Percentiles rank a stretch among this genome's conserved stretches.
phyloP scores from a whole-genome alignment of 1,284 basidiomycete species.

The Cystobasidiaceae sp. region DNA sequence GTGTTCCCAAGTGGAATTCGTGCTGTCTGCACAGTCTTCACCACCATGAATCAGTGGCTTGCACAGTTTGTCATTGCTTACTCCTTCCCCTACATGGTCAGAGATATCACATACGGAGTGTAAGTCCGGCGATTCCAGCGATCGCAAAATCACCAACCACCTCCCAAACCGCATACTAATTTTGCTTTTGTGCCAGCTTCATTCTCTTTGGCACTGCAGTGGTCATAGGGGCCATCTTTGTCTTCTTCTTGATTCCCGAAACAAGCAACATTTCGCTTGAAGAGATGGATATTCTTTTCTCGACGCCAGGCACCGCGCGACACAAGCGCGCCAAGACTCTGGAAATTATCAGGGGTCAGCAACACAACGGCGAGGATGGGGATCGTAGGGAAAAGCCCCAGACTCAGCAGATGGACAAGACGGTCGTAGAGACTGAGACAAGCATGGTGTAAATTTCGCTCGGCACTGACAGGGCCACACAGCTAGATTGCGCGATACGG shows the following conservation, averaged over 20 bases:
- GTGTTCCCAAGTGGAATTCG: slow-evolving; percentile 2
- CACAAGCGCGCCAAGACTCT: slow-evolving; percentile 5
- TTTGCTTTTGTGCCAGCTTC: not conserved
- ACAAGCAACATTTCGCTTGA: slow-evolving; percentile 29
- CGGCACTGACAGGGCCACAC: too few species aligned
- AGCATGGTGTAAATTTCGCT: too few species aligned
- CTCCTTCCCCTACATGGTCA: not conserved
- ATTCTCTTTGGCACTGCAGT: slow-evolving; percentile 11
- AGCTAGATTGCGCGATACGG: too few species aligned
- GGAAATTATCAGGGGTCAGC: slow-evolving; percentile 9
- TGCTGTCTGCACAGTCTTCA: not conserved
- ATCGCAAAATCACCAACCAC: too few species aligned
- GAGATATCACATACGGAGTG: slow-evolving; percentile 10
- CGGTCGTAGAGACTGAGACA: too few species aligned
- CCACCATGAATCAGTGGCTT: slow-evolving; percentile 7
- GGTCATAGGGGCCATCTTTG: slow-evolving; percentile 7
- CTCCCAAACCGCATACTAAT: too few species aligned
- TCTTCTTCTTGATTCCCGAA: slow-evolving; percentile 32
- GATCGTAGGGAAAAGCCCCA: too few species aligned
- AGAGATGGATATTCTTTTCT: slow-evolving; percentile 22
- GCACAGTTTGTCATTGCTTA: slow-evolving; percentile 9
- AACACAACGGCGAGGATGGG: not conserved
- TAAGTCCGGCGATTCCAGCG: not conserved
- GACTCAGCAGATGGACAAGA: too few species aligned
- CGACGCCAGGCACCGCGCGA: slow-evolving; percentile 4